Evolutionary conservation across 2,329 filamentous ascomycete species (phyloP), one percentile per base, ranked within the genome.

Genomic region (Cladosporium colombiae): DNA sequence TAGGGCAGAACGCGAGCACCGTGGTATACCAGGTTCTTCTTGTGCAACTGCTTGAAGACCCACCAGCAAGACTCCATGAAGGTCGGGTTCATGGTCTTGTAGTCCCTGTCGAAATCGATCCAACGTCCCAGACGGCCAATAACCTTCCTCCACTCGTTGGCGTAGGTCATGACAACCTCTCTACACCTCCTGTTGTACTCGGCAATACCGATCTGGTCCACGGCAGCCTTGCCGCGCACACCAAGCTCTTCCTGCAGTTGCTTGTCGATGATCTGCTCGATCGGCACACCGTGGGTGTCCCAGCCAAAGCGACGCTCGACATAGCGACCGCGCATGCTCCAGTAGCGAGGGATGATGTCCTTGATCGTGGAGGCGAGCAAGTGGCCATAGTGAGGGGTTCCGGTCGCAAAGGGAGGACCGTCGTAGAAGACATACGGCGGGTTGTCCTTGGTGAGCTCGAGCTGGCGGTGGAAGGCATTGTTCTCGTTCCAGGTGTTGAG

Each of bases 21-120:
- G 71, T 92, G 91, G 78, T 97, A 98, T 64, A 97, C 92, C 68
- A 90, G 84, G 65, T 88, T 91, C 80, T 97, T 96, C 72, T 96
- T 91, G 77, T 92, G 96, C 27, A 97, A 84, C 76, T 94, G 88
- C 82, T 95, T 96, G 83, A 97, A 97, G 21, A 95, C 91, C 93
- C 94, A 97, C 94, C 94, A 98, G 70, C 91, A 88, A 0, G 91
- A 90, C 81, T 97, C 94, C 94, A 97, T 98, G 81, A 96, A 98
- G 23, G 83, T 89, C n/a, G 89, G 85, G 77, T 98, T 90, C 92
- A 97, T 97, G 40, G 92, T 97, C 89, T 97, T 97, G 83, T 96
- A 97, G 78, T 97, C 92, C 73, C 96, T 95, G 79, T 98, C 94
- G 73, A 98, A 97, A 79, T 97, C 94, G 73, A 97, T 95, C 94